Evolutionary conservation across 192 early-diverging fungal genomes (phyloP).

Genomic region (Gryganskiella cystojenkinii): DNA sequence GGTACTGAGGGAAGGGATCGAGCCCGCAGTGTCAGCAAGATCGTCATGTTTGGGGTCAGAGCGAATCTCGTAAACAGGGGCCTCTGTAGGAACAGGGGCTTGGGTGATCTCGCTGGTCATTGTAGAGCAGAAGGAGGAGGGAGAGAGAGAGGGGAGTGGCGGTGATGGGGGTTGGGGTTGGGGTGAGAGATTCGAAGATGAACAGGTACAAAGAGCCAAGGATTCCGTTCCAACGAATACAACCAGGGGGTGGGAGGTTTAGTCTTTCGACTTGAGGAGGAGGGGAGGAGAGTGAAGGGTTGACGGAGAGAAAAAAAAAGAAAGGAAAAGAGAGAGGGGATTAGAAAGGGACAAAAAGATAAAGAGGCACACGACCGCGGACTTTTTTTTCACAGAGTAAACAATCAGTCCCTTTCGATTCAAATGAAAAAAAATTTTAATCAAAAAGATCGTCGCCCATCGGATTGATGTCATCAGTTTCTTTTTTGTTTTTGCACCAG

Average conservation of each 20-base stretch:
- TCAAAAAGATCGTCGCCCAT: no score
- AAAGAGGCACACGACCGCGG: no score
- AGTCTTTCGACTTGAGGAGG: neutral
- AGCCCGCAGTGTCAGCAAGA: constrained; percentile 30
- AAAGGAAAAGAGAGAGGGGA: neutral
- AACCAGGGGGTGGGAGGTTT: neutral
- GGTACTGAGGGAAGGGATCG: constrained; percentile 17
- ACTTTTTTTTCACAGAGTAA: no score
- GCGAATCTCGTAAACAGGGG: constrained; percentile 31
- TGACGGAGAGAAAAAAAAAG: constrained; percentile 1
- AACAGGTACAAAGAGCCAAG: neutral
- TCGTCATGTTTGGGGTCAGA: constrained; percentile 22
- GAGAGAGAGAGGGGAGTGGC: neutral
- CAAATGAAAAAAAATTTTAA: no score
- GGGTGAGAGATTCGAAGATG: no score
- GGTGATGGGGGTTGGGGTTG: no score
- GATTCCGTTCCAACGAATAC: neutral
- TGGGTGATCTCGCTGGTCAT: constrained; percentile 37
- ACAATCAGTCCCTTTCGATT: no score
- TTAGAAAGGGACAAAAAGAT: neutral
- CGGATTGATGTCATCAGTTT: no score
- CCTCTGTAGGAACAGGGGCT: constrained; percentile 14
- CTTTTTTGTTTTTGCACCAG: no score
- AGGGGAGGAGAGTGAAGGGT: neutral
- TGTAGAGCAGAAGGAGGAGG: neutral